These are phyloP conservation scores for Pichia kluyveri DNA, from an alignment of 805 yeast species.

Conservation along the genomic window DNA sequence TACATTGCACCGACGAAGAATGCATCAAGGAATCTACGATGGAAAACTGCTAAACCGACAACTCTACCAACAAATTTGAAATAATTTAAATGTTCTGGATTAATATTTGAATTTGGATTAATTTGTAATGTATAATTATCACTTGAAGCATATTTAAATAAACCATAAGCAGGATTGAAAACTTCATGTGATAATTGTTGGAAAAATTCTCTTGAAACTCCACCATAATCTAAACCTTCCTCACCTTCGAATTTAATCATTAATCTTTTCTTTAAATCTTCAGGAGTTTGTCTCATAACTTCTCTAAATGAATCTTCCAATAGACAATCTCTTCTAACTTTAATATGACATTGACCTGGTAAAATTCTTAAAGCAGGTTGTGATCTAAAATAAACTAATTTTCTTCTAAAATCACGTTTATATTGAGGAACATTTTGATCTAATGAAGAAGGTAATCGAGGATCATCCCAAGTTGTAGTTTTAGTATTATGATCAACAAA, in stretches of 20 bases:
- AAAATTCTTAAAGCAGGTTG: conserved; percentile 95
- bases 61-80: conserved; percentile 98
- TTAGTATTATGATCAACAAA: conserved; percentile 98
- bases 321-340: conserved; percentile 92
- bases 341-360: conserved; percentile 98
- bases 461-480: conserved; percentile 99
- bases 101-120: conserved; percentile 93
- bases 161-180: conserved; percentile 97
- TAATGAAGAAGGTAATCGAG: conserved; percentile 91
- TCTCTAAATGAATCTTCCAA: conserved; percentile 98
- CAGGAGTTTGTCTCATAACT: conserved; percentile 97
- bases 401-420: conserved; percentile 97
- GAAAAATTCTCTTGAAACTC: conserved; percentile 97
- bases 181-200: conserved; percentile 93
- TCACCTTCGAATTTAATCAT: conserved; percentile 99
- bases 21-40: conserved; percentile 93
- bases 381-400: conserved; percentile 93
- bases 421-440: conserved; percentile 99
- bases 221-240: conserved; percentile 99
- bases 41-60: conserved; percentile 97
- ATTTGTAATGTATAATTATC: conserved; percentile 97
- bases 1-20: conserved; percentile 97
- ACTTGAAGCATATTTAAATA: conserved; percentile 95
- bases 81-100: conserved; percentile 96
- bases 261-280: conserved; percentile 91